Evolutionary conservation across 2,329 filamentous ascomycete species (phyloP), one percentile per base, ranked within the genome.

Genomic region (Colletotrichum ledebouriae): DNA sequence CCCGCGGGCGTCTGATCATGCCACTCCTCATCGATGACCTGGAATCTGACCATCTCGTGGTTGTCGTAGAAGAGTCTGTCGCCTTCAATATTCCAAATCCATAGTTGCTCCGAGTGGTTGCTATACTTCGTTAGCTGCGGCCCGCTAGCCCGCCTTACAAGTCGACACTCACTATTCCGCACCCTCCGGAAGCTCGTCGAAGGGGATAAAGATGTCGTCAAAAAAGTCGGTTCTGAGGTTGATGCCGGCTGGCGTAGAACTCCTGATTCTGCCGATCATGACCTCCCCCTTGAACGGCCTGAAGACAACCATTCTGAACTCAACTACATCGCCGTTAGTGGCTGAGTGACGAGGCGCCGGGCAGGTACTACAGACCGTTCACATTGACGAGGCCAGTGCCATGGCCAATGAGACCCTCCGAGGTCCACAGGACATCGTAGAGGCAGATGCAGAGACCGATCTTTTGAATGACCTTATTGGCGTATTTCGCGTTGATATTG

Each of bases 271-370:
- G 15, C 93, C 96, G 50, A 93, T 85, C 75, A 99, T 86, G 68
- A 98, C 93, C 78, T 99, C 96, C 55, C 94, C 93, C 77, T 97
- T 97, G 83, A 98, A 98, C 0, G 96, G 96, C 25, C 96, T 90
- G 79, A 98, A 99, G 34, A 99, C 94, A 17, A 98, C 86, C 76
- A 99, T 85, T 22, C 94, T 92, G 76, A 98, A 99, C 77, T 97
- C 94, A 57, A 97, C 95, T 96, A 71, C 13, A 20, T n/a, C 15
- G 11, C 2, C 3, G 64, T 75, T 49, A 75, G 73, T 22, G 3
- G 20, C 9, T 17, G n/a, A 12, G 12, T 11, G 37, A n/a, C n/a
- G 20, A 25, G 9, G 34, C 9, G 34, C 33, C n/a, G 15, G 34
- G 2, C n/a, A 7, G 13, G 2, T 37, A 12, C 13, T 10, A 17